Evolutionary conservation across 1,284 basidiomycete species (phyloP), one percentile per base, ranked within the genome.

Genomic region (Ustilago trichophora): DNA sequence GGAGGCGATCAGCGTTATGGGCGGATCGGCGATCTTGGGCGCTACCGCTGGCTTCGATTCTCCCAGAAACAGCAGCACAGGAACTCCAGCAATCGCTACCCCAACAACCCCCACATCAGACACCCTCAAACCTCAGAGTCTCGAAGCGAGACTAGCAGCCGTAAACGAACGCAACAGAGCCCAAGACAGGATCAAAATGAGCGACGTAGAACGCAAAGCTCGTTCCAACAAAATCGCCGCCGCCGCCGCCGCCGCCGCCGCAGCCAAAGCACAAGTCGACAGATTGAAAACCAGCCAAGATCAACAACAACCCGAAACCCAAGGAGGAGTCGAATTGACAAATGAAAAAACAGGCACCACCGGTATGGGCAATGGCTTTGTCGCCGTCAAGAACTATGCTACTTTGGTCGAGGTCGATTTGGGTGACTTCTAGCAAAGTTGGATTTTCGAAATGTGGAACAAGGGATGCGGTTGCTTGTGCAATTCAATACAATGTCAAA

Each of bases 101-200:
- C 38, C 46, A 6, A 36, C 27, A n/a, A n/a, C n/a, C n/a, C n/a
- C n/a, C n/a, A n/a, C n/a, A n/a, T n/a, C n/a, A n/a, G n/a, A n/a
- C n/a, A 15, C 4, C 8, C n/a, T 33, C 5, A 25, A 33, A 15
- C 19, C 41, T 2, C 40, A 69, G 34, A 53, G 81, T 84, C 6
- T 82, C 83, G 64, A 84, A 83, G 36, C 87, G 88, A 57, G 83
- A 87, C 70, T 94, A 26, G 87, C 89, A 16, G 87, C 84, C 78
- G 89, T 96, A 58, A 95, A 94, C 80, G 91, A 93, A 82, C 87
- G 91, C 46, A 95, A 97, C 80, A 86, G 91, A 35, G 87, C 86
- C 69, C 88, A 89, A 40, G 95, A 94, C 58, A 76, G 88, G 60
- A 91, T 92, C 72, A 86, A 87, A 2, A 87, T 93, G 59, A 85